These are phyloP conservation scores for Balakata baccata DNA, from an alignment of 345 rosid genomes.

Conservation along the genomic window DNA sequence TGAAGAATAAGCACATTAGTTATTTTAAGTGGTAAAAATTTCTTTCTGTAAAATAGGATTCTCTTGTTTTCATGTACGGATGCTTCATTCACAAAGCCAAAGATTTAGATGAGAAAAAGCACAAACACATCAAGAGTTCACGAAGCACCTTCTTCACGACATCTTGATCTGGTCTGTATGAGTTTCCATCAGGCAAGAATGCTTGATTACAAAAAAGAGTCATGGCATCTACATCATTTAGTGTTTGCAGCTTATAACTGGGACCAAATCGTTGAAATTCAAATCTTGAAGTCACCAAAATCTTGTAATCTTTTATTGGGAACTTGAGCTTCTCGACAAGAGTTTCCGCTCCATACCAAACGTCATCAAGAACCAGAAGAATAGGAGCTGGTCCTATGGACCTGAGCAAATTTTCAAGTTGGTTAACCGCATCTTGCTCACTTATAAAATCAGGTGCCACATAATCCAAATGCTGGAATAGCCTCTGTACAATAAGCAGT, in stretches of 20 bases:
- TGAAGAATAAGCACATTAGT: neutral
- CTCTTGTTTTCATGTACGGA: neutral
- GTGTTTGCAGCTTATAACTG: slow-evolving; percentile 19
- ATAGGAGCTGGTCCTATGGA: slow-evolving; percentile 1
- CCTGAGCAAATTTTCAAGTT: slow-evolving; percentile 22
- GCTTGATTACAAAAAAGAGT: slow-evolving; percentile 22
- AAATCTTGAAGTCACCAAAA: slow-evolving; percentile 30
- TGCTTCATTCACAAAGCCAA: neutral
- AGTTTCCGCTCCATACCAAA: slow-evolving; percentile 27
- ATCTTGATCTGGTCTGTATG: slow-evolving; percentile 5
- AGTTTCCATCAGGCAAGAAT: slow-evolving; percentile 9
- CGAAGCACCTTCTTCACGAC: slow-evolving; percentile 17
- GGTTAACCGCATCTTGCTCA: slow-evolving; percentile 27
- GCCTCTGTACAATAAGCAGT: slow-evolving; percentile 13
- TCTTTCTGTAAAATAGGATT: neutral
- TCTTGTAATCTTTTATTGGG: slow-evolving; percentile 19
- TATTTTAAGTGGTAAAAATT: neutral
- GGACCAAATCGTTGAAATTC: slow-evolving; percentile 21
- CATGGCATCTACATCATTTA: slow-evolving; percentile 23
- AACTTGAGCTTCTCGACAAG: slow-evolving; percentile 25
- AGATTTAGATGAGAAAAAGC: neutral
- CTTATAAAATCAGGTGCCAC: slow-evolving; percentile 14
- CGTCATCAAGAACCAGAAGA: slow-evolving; percentile 34
- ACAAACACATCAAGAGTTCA: neutral
- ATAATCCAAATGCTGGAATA: slow-evolving; percentile 19